Evolutionary conservation across 352 stramenopile species (phyloP), one percentile per base, ranked within the genome.

Genomic region (Globisporangium emineosum): DNA sequence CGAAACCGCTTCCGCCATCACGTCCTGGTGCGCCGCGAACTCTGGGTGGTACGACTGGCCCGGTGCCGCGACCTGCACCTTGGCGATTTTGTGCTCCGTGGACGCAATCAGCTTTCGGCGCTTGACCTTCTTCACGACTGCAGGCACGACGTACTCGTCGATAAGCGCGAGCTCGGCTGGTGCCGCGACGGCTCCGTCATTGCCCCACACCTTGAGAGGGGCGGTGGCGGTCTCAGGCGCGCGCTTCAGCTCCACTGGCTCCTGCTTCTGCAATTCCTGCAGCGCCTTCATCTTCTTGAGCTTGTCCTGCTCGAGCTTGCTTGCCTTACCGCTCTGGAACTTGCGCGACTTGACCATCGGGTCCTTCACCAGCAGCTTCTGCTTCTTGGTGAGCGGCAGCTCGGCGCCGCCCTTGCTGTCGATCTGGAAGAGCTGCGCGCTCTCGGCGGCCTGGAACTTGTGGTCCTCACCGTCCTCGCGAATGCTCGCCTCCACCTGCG

Each of bases 41-140:
- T 92, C 82, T 13, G 87, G 87, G 71, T 95, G 78, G 71, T 95
- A 95, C 71, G 87, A 95, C 72, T 95, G 87, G 1, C 87, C 87
- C 1, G 81, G 76, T 25, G 72, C 78, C 17, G 87, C 80, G 56
- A 95, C 78, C 58, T 90, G 73, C 21, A 95, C 87, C 61, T 79
- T 87, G n/a, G 81, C 60, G 42, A 94, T 62, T 51, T 84, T 83
- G 77, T 94, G 69, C 60, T 76, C 77, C 8, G 87, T 95, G 10
- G 83, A 79, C 32, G 78, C 68, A 37, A 81, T 43, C 13, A 79
- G 70, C 69, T 90, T 90, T 29, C 75, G 77, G 13, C 71, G 65
- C 35, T 78, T 82, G 21, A 76, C 70, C 63, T 88, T 86, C 64
- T 85, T 88, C 29, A 73, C 67, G 21, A 90, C 71, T 6, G 86